phyloP scores from a whole-genome alignment of 768 basidiomycete species.

The Tubosaeta sp. region DNA sequence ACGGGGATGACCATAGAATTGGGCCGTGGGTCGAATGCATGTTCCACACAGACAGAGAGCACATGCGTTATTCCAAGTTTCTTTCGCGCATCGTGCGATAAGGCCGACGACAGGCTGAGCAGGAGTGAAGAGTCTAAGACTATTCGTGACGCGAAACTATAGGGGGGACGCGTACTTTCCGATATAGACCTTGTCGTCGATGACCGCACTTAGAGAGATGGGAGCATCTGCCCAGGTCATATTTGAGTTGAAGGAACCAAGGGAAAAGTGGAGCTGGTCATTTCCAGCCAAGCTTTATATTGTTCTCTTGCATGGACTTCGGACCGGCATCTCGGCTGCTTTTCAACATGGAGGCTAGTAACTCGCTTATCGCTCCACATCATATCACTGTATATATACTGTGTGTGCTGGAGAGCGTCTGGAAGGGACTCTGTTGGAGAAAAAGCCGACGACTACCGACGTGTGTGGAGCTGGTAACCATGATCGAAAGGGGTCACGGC shows the following conservation, averaged over 20 bases:
- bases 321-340: conserved; percentile 22
- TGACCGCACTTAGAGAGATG: conserved; percentile 23
- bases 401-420: no score
- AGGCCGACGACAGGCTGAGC: conserved; percentile 30
- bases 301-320: no score
- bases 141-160: background rate
- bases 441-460: no score
- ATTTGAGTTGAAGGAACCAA: conserved; percentile 1
- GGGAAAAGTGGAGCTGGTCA: conserved; percentile 10
- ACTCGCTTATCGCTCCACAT: background rate
- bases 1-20: conserved; percentile 34
- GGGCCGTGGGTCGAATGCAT: conserved; percentile 37
- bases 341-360: background rate
- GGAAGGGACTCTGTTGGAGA: no score
- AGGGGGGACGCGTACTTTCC: conserved; percentile 31
- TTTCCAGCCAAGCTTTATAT: conserved; percentile 17
- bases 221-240: conserved; percentile 30
- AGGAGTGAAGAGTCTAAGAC: background rate
- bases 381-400: no score
- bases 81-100: conserved; percentile 27
- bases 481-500: no score
- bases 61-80: conserved; percentile 50
- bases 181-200: conserved; percentile 31
- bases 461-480: no score
- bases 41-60: conserved; percentile 56